These are phyloP conservation scores for Penicillium griseofulvum DNA, from an alignment of 2,329 filamentous ascomycete species.

Conservation along the genomic window DNA sequence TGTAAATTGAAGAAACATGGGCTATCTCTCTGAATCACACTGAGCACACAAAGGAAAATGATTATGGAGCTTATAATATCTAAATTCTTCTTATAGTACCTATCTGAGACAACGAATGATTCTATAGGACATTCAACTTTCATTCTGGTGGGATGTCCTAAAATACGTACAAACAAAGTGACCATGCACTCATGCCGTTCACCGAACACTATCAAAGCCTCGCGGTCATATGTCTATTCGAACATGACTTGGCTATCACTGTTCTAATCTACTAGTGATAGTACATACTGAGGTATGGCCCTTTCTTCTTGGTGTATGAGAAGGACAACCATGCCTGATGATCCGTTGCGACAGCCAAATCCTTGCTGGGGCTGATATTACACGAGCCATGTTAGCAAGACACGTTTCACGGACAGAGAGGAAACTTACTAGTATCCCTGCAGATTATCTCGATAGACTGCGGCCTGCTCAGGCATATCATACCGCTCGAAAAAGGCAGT, in stretches of 20 bases:
- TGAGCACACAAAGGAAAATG: too few species aligned
- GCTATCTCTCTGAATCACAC: too few species aligned
- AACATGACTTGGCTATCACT: too few species aligned
- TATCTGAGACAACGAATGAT: too few species aligned
- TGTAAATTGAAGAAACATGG: too few species aligned
- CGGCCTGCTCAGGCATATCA: slow-evolving; percentile 2
- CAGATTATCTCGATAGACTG: slow-evolving; percentile 7
- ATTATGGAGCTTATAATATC: too few species aligned
- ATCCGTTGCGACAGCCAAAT: slow-evolving; percentile 5
- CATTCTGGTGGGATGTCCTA: background rate
- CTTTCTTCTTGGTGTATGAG: slow-evolving; percentile 7
- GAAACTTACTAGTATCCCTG: slow-evolving; percentile 12
- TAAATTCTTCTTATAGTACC: too few species aligned
- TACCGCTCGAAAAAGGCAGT: slow-evolving; percentile 2
- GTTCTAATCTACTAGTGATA: background rate
- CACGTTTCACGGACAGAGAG: background rate
- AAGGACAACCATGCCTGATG: slow-evolving; percentile 9
- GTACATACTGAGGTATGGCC: slow-evolving; percentile 9
- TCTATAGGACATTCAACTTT: background rate
- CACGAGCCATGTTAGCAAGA: background rate
- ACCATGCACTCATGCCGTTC: background rate
- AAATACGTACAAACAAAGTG: background rate
- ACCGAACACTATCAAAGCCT: background rate
- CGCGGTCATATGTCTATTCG: too few species aligned
- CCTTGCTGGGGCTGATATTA: background rate